A percentile compares a stretch with the other conserved stretches of the same genome.
Evolutionary conservation across 768 basidiomycete species (phyloP).

Genomic region (Lanmaoa rubissima): DNA sequence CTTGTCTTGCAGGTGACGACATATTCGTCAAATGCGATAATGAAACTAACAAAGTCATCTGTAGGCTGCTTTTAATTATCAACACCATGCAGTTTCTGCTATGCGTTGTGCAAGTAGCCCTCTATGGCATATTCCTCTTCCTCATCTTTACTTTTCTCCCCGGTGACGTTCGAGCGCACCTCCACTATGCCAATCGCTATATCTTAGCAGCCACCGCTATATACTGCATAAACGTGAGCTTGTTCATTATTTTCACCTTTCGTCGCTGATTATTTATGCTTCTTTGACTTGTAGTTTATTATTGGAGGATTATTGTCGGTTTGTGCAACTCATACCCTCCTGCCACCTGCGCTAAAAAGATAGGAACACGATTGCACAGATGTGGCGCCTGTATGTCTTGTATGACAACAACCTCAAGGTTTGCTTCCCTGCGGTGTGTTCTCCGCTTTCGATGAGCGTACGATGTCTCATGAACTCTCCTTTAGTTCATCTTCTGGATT

Average conservation of each 20-base stretch:
- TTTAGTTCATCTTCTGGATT: slow-evolving; percentile 21
- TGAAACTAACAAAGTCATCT: neutral
- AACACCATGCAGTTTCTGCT: slow-evolving; percentile 19
- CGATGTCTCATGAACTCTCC: neutral
- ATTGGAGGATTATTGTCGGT: slow-evolving; percentile 19
- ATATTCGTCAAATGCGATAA: neutral
- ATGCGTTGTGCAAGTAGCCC: slow-evolving; percentile 3
- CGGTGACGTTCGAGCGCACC: neutral
- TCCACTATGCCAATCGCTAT: neutral
- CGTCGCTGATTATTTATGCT: neutral
- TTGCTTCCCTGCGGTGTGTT: slow-evolving; percentile 21
- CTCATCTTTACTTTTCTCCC: neutral
- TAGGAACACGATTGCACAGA: neutral
- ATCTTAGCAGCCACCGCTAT: neutral
- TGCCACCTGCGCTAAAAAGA: neutral
- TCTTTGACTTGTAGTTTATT: slow-evolving; percentile 10
- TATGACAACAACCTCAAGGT: slow-evolving; percentile 9
- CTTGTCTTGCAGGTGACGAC: slow-evolving; percentile 6
- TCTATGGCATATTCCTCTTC: slow-evolving; percentile 5
- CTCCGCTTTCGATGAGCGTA: neutral
- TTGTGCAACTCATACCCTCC: neutral
- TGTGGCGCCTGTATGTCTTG: slow-evolving; percentile 26
- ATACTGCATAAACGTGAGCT: slow-evolving; percentile 14
- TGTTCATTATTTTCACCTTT: neutral
- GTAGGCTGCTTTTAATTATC: slow-evolving; percentile 12